Percentiles rank a stretch among this genome's conserved stretches.
Conservation (phyloP, 306 rosid genomes). For the Amphicarpaea edgeworthii region DNA sequence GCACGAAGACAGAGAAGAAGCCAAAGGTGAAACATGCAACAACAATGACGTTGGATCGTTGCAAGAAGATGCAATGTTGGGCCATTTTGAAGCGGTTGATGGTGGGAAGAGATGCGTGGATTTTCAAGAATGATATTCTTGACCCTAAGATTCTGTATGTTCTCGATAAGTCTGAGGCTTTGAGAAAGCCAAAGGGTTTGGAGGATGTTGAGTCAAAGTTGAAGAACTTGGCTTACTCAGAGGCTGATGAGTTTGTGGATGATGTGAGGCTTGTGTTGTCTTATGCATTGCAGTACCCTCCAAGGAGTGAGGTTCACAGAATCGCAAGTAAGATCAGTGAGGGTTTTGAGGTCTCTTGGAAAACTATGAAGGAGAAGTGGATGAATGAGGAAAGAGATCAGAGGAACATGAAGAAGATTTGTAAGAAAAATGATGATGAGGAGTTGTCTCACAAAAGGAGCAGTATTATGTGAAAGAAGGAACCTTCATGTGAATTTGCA, state of each 20-base stretch:
- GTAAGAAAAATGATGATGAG: too few relatives aligned
- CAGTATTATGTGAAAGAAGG: too few relatives aligned
- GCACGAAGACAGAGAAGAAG: too few relatives aligned
- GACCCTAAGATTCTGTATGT: too few relatives aligned
- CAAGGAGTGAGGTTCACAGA: neutral
- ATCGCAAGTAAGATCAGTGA: neutral
- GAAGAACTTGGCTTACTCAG: neutral
- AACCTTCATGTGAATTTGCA: too few relatives aligned
- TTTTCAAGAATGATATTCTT: neutral
- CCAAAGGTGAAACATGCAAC: too few relatives aligned
- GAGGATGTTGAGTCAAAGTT: conserved; percentile 13
- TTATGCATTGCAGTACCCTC: neutral
- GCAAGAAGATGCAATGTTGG: conserved; percentile 36
- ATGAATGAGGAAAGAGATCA: neutral
- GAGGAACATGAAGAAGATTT: neutral
- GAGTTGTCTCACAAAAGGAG: too few relatives aligned
- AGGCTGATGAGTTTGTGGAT: conserved; percentile 19
- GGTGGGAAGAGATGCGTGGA: conserved; percentile 20
- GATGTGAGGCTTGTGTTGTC: conserved; percentile 6
- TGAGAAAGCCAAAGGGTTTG: neutral
- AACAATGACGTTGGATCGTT: neutral
- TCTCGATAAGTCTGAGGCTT: neutral
- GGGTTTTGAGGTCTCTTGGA: neutral
- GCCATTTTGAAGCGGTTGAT: conserved; percentile 33
- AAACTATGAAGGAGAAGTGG: neutral